Percentiles rank a stretch among this genome's conserved stretches.
Conservation (phyloP, 805 yeast species). For the Saccharomycopsis malanga region DNA sequence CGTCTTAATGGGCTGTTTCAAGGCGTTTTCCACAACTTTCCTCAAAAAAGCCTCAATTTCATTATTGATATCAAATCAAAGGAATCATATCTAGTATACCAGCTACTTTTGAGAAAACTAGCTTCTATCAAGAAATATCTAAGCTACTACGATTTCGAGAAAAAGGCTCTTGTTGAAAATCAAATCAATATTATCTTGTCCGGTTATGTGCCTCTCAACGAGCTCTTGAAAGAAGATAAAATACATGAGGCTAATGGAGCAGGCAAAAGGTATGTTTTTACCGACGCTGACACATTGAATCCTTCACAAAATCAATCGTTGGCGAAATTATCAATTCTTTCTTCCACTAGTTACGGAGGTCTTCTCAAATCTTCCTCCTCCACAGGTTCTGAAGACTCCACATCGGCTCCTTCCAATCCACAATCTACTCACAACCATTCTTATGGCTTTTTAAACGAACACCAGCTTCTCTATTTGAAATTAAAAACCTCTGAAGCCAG, state of each 20-base stretch:
- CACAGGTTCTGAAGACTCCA: not conserved
- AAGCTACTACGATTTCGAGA: conserved; percentile 38
- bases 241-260: not conserved
- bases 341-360: not conserved
- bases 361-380: not conserved
- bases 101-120: conserved; percentile 38
- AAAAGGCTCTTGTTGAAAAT: conserved; percentile 34
- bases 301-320: not conserved
- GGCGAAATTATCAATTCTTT: not conserved
- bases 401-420: not conserved
- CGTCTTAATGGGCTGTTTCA: conserved; percentile 18
- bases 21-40: conserved; percentile 39
- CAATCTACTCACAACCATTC: not conserved
- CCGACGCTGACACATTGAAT: conserved; percentile 28
- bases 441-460: not conserved
- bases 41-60: conserved; percentile 33
- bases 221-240: conserved; percentile 26
- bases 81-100: conserved; percentile 37
- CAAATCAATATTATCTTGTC: conserved; percentile 60
- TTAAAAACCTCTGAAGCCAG: not conserved
- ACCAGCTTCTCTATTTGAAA: not conserved
- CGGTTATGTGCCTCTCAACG: conserved; percentile 51
- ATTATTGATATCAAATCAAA: conserved; percentile 61
- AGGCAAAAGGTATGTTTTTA: conserved; percentile 32
- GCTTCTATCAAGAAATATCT: conserved; percentile 44